Percentiles rank a stretch among this genome's conserved stretches.
These are phyloP conservation scores for Apiospora arundinis DNA, from an alignment of 2,329 filamentous ascomycete species.

Conservation along the genomic window DNA sequence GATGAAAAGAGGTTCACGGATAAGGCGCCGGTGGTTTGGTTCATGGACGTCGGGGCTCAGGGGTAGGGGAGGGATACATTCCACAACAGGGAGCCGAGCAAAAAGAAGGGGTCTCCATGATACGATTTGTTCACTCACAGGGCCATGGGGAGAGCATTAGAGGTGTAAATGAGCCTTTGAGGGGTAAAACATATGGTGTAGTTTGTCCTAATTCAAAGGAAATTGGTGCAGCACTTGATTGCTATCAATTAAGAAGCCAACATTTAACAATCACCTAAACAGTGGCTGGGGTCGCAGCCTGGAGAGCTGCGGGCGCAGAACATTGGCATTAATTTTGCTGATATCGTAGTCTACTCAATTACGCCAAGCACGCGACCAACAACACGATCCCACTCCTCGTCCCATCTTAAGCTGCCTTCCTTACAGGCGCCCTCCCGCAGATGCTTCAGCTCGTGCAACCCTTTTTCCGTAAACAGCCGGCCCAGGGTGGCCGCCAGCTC, in stretches of 20 bases:
- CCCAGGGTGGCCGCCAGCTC: constrained; percentile 69
- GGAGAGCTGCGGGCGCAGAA: background rate
- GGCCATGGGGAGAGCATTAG: no score
- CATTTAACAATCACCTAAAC: background rate
- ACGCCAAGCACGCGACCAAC: constrained; percentile 74
- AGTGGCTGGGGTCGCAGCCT: background rate
- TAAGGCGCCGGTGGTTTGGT: constrained; percentile 29
- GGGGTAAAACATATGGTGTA: no score
- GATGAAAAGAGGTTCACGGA: constrained; percentile 32
- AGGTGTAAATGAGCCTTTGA: no score
- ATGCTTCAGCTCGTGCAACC: constrained; percentile 59
- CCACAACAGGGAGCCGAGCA: no score
- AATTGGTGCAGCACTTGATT: no score
- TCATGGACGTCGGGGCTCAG: constrained; percentile 27
- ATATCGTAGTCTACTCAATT: constrained; percentile 26
- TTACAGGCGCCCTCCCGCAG: constrained; percentile 73
- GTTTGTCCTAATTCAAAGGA: no score
- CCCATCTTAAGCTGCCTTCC: constrained; percentile 83
- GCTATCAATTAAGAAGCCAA: no score
- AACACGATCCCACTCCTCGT: constrained; percentile 89
- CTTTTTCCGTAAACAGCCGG: constrained; percentile 64
- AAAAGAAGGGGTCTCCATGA: no score
- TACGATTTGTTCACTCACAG: no score
- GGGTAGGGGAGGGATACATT: constrained; percentile 29
- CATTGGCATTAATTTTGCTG: no score